Evolutionary conservation across 2,329 filamentous ascomycete species (phyloP).

Genomic region (Cladosporium oxysporum): DNA sequence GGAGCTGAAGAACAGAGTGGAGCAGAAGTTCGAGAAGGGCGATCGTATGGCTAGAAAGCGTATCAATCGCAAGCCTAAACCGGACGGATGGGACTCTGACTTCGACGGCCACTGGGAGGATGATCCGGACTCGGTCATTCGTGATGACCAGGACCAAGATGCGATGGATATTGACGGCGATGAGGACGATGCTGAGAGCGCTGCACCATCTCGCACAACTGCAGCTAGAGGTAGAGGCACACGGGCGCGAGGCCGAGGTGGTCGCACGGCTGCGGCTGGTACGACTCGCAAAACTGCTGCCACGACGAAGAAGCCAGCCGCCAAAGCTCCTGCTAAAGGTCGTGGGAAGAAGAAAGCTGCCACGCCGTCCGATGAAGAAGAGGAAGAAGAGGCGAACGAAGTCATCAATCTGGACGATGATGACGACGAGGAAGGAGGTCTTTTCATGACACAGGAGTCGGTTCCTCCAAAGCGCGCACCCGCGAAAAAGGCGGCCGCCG

Average conservation of each 20-base stretch:
- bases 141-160: constrained; percentile 50
- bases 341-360: constrained; percentile 43
- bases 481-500: constrained; percentile 26
- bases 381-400: constrained; percentile 46
- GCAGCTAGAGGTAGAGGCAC: constrained; percentile 51
- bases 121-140: constrained; percentile 66
- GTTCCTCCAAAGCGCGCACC: constrained; percentile 26
- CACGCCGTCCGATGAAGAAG: constrained; percentile 46
- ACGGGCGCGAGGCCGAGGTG: constrained; percentile 44
- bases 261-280: constrained; percentile 46
- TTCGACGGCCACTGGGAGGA: constrained; percentile 80
- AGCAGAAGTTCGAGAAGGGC: constrained; percentile 71
- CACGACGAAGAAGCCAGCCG: constrained; percentile 40
- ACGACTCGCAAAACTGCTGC: constrained; percentile 42
- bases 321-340: constrained; percentile 24
- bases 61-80: constrained; percentile 61
- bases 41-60: constrained; percentile 54
- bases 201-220: constrained; percentile 39
- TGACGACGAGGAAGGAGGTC: constrained; percentile 45
- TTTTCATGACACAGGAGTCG: constrained; percentile 43
- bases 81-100: constrained; percentile 84
- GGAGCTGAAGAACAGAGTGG: constrained; percentile 60
- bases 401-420: constrained; percentile 47
- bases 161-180: constrained; percentile 49
- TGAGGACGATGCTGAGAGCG: constrained; percentile 30